These are phyloP conservation scores for Medicago arabica DNA, from an alignment of 306 rosid genomes.

Conservation along the genomic window DNA sequence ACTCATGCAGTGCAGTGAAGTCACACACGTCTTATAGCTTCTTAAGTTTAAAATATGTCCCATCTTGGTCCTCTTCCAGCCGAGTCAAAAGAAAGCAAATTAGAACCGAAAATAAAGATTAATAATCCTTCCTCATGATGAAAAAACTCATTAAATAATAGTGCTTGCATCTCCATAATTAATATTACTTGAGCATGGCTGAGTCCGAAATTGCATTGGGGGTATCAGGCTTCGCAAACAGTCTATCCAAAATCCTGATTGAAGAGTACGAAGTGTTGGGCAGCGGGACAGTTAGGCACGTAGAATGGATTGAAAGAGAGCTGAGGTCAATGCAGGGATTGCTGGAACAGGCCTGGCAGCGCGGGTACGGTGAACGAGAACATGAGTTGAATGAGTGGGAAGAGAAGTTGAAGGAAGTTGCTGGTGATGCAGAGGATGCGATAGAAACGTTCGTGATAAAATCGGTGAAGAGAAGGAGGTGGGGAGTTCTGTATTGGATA, in stretches of 20 bases:
- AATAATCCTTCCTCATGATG: no score
- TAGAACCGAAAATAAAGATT: no score
- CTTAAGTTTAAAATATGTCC: neutral
- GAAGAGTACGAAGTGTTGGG: constrained; percentile 1
- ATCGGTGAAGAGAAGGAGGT: constrained; percentile 23
- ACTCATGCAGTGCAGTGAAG: neutral
- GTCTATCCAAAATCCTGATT: neutral
- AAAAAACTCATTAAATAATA: neutral
- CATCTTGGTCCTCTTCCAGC: neutral
- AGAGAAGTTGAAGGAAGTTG: neutral
- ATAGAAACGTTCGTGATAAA: constrained; percentile 18
- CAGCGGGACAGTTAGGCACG: neutral
- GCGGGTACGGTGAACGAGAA: no score
- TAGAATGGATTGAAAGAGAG: constrained; percentile 39
- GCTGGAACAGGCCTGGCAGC: constrained; percentile 3
- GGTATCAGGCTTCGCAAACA: neutral
- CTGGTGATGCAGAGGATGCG: constrained; percentile 22
- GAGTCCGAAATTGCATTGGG: neutral
- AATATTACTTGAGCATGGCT: neutral
- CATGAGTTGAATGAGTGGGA: neutral
- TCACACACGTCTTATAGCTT: neutral
- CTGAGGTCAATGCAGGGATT: constrained; percentile 33
- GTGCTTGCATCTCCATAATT: neutral
- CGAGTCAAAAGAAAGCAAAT: neutral
- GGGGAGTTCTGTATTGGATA: neutral